Base-by-base conservation (phyloP, 2,329 filamentous ascomycete genomes). In the Cercospora beticola region DNA sequence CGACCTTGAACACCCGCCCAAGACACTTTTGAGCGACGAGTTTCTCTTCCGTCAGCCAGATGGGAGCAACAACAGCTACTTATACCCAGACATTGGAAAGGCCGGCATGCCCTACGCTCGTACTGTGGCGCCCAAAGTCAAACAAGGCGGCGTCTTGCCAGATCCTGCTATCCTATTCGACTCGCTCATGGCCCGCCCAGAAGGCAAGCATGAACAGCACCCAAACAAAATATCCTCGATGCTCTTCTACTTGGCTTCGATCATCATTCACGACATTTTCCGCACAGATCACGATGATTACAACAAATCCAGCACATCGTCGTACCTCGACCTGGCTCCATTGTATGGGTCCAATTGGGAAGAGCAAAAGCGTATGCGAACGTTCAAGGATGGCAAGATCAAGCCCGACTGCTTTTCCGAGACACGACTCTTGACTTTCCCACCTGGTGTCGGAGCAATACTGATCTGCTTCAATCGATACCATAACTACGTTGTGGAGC, bases 401-500 rank as follows among this genome's bases (percentile, higher is more conserved):
- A 91, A 92, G 79, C 87, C 88, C 0, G 90, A 92, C 74, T 89
- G 86, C 69, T 92, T 92, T 76, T 86, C 87, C 1, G 88, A 91
- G 74, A 85, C 86, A 66, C 85, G 90, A 10, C 79, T 91, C 1
- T 79, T 91, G 4, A 86, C 87, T 3, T 89, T 91, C 66, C 90
- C 90, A 4, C 87, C 89, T 0, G 90, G 90, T 28, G 88, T 91
- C n/a, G 87, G 87, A 54, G 86, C 86, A 10, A 80, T 92, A 71
- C 78, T 92, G 43, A 87, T 92, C 71, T 86, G 91, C 80, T 92
- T 90, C 82, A 86, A 86, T 67, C 81, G 83, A 23, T 96, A 96
- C 81, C 94, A 97, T 81, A 97, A 98, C 80, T 86, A 95, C 72
- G 88, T 93, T 0, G 93, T 92, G 1, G 86, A 89, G 64, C 90